phyloP scores from a whole-genome alignment of 1,284 basidiomycete species.

The Cryptococcus sp. region DNA sequence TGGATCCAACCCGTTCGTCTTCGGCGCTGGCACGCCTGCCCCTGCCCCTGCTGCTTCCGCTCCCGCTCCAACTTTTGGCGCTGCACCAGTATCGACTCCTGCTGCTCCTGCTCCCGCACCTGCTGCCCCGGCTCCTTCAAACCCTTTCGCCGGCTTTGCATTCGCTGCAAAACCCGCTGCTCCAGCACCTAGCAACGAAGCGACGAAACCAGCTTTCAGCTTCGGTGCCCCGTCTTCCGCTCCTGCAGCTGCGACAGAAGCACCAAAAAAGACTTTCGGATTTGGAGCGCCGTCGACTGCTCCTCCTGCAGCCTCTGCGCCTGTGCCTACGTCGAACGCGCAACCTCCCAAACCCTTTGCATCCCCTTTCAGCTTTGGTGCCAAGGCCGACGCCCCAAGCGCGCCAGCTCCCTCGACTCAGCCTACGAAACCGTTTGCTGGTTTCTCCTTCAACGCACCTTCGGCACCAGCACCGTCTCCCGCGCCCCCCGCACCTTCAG shows the following conservation, averaged over 20 bases:
- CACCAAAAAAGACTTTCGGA: constrained; percentile 25
- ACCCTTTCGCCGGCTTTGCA: constrained; percentile 19
- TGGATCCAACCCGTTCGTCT: not conserved
- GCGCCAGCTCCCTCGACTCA: constrained; percentile 16
- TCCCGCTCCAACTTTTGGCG: no score
- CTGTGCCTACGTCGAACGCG: constrained; percentile 10
- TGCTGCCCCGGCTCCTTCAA: not conserved
- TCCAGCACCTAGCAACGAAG: constrained; percentile 7
- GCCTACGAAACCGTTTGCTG: constrained; percentile 23
- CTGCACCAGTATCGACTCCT: no score
- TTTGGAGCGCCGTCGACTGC: constrained; percentile 22
- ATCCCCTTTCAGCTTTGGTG: constrained; percentile 16
- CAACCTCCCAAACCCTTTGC: not conserved
- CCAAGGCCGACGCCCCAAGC: constrained; percentile 9
- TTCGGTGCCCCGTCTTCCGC: constrained; percentile 3
- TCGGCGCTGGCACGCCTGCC: constrained; percentile 2
- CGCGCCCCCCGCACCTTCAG: constrained; percentile 15
- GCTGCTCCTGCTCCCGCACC: not conserved
- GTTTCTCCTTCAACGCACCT: constrained; percentile 28
- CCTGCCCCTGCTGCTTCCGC: constrained; percentile 6
- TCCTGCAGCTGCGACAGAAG: constrained; percentile 11
- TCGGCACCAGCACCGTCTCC: constrained; percentile 19
- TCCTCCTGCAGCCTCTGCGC: constrained; percentile 1
- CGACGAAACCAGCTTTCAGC: not conserved
- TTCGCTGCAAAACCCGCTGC: constrained; percentile 18